Base-by-base conservation (phyloP, 108 stramenopile genomes). In the Poteriospumella lacustris region DNA sequence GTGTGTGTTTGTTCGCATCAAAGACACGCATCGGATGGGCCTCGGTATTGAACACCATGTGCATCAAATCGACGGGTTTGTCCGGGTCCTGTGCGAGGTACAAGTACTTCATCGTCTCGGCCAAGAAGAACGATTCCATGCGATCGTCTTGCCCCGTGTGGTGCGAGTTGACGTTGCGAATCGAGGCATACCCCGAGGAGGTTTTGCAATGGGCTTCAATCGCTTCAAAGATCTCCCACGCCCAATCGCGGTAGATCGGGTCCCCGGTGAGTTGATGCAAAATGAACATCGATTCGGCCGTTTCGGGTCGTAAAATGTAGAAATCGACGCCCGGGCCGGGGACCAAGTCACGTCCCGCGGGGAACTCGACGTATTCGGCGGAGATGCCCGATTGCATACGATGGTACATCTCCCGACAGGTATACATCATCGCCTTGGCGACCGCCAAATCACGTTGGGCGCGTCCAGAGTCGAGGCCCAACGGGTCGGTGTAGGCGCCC, bases 21-120 rank as follows among this genome's bases (percentile, higher is more conserved):
- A 95, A 89, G 58, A 87, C 82, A 33, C 84, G 75, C 68, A 93
- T 33, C 9, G 96, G 95, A 79, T 97, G 96, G 19, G 96, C 96
- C 85, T 97, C 96, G 0, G 96, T 97, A 82, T 97, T 97, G 87
- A 97, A 95, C 0, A 97, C 95, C 78, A 90, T 93, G 5, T 81
- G 33, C 41, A 78, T 69, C 40, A 88, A 85, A 15, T 82, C 76
- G 5, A 88, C 0, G 44, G 88, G 80, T 56, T 92, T 91, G 72
- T 97, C 93, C 38, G 95, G 93, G 80, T 94, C 94, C 78, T 92
- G 91, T 26, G 95, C 81, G 78, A 97, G 85, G 79, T 94, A 95
- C 0, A 96, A 78, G 86, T 97, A 97, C 81, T 97, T 97, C 58
- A 97, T 72, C 0, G 95, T 96, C 83, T 97, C 97, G 0, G 94